Percentiles rank a stretch among this genome's conserved stretches.
phyloP scores from a whole-genome alignment of 306 rosid genomes.

The Abrus precatorius region DNA sequence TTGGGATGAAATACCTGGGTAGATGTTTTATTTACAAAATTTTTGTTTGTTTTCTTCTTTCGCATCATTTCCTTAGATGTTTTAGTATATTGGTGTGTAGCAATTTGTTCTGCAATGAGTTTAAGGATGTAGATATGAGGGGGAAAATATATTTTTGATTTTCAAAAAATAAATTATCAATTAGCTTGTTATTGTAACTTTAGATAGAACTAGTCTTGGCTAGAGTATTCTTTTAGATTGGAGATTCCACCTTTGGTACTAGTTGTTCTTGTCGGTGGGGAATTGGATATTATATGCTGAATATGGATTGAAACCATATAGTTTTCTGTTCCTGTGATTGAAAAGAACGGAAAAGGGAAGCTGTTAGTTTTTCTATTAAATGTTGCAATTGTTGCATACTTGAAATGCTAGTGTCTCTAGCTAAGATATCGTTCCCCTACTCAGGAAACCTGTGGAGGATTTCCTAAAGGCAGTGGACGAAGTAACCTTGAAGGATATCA shows the following conservation, averaged over 20 bases:
- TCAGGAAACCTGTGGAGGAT: constrained; percentile 79
- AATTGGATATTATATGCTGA: constrained; percentile 16
- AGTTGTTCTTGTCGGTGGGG: neutral
- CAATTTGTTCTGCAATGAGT: constrained; percentile 22
- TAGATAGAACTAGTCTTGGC: neutral
- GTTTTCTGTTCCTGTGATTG: neutral
- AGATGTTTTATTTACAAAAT: neutral
- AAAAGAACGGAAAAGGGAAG: neutral
- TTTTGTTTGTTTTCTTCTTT: neutral
- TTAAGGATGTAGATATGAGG: constrained; percentile 21
- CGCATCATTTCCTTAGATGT: neutral
- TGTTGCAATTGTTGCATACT: constrained; percentile 1
- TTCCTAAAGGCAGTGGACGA: constrained; percentile 86
- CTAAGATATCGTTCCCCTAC: constrained; percentile 36
- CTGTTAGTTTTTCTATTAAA: constrained; percentile 21
- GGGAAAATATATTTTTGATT: constrained; percentile 14
- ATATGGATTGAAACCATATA: constrained; percentile 3
- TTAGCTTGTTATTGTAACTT: neutral
- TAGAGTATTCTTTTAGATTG: constrained; percentile 11
- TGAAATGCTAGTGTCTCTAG: constrained; percentile 6
- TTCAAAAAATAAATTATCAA: constrained; percentile 7
- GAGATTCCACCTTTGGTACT: constrained; percentile 22
- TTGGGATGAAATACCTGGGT: constrained; percentile 3
- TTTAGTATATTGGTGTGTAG: neutral
- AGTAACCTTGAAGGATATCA: constrained; percentile 69